Conservation (phyloP, 768 basidiomycete genomes). For the Calocybe gangraenosa region DNA sequence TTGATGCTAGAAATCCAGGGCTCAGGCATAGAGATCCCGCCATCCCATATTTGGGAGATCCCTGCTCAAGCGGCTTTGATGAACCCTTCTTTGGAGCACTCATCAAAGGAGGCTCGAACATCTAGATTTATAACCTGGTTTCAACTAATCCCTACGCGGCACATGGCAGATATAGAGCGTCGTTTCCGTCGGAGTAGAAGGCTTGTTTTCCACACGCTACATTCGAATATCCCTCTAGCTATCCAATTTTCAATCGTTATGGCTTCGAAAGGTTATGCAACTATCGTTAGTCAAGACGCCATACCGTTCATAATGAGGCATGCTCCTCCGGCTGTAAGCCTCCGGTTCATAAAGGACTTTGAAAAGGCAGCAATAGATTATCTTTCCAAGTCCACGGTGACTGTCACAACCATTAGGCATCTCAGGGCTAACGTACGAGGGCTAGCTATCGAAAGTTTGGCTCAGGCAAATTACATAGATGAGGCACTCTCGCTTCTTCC, state of each 20-base stretch:
- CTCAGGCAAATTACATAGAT: constrained; percentile 29
- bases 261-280: constrained; percentile 34
- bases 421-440: constrained; percentile 23
- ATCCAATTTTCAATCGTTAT: constrained; percentile 28
- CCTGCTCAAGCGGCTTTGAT: constrained; percentile 23
- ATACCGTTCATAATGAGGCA: constrained; percentile 41
- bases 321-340: constrained; percentile 27
- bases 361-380: constrained; percentile 21
- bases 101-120: constrained; percentile 9
- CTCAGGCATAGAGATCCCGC: constrained; percentile 24
- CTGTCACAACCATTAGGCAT: too few species aligned
- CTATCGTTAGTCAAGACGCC: constrained; percentile 16
- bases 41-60: constrained; percentile 22
- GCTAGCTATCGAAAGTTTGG: constrained; percentile 38
- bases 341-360: constrained; percentile 36
- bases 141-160: constrained; percentile 25
- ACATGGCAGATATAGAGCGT: background rate
- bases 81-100: background rate
- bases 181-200: constrained; percentile 19
- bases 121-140: constrained; percentile 27
- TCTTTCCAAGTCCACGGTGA: constrained; percentile 9
- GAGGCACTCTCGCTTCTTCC: constrained; percentile 46
- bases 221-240: constrained; percentile 24
- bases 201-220: constrained; percentile 20
- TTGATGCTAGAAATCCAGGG: constrained; percentile 29